Conservation (phyloP, 2,329 filamentous ascomycete genomes). For the Madurella mycetomatis region DNA sequence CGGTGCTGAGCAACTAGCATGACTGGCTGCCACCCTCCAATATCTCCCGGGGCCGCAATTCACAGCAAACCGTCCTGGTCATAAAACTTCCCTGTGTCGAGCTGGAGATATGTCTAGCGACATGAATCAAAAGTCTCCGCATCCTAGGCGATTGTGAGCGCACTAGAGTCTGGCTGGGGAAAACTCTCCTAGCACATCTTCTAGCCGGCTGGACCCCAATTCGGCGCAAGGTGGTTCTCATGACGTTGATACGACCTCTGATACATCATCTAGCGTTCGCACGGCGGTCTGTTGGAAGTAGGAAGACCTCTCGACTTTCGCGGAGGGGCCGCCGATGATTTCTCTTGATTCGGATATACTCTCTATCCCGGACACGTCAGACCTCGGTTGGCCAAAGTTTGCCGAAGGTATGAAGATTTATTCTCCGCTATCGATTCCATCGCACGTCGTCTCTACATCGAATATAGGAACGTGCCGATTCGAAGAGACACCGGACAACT, state of each 20-base stretch:
- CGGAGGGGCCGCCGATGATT: background rate
- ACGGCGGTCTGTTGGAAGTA: background rate
- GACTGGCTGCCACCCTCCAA: slow-evolving; percentile 1
- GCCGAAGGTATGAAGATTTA: background rate
- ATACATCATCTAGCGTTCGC: background rate
- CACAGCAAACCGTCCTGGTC: background rate
- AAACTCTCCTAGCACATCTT: no score
- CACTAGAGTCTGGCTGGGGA: background rate
- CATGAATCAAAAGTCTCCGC: background rate
- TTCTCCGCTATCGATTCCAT: background rate
- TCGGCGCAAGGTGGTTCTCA: background rate
- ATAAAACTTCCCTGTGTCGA: background rate
- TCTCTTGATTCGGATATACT: slow-evolving; percentile 1
- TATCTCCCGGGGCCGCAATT: background rate
- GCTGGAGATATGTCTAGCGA: background rate
- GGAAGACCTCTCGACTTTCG: background rate
- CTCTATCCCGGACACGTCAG: slow-evolving; percentile 1
- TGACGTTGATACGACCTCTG: background rate
- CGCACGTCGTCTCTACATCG: background rate
- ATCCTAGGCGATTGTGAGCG: background rate
- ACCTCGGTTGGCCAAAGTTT: background rate
- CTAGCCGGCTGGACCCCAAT: no score
- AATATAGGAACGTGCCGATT: background rate
- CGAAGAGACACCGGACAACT: background rate
- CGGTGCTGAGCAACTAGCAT: slow-evolving; percentile 1